Evolutionary conservation across 306 rosid genomes (phyloP), one percentile per base, ranked within the genome.

Genomic region (Parietaria judaica): DNA sequence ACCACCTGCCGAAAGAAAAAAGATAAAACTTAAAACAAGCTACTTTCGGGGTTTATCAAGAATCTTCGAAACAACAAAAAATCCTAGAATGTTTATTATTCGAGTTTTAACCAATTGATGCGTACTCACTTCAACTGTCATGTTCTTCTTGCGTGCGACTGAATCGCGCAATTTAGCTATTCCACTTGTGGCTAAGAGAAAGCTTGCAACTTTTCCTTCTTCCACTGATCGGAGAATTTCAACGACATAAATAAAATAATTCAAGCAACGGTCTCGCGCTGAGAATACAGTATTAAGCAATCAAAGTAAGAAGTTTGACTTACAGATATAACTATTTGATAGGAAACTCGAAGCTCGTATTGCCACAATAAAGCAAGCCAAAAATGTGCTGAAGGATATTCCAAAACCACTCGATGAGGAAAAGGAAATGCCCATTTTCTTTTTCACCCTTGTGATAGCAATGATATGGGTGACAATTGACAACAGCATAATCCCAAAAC

Each of bases 191-290:
- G 95, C 87, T 86, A 92, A 92, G 44, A 86, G 96, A 86, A 92
- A 92, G 83, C 71, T 81, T 54, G 96, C 91, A 38, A 82, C 90
- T 69, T 92, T 92, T 64, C 98, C 98, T 82, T 92, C 98, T 80
- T 92, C 98, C 90, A 92, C 98, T 92, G 79, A 78, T 65, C 70
- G 55, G 76, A 53, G 75, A 74, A 41, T 68, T 46, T 17, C 14
- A 52, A 50, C 44, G 5, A 39, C 44, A 39, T 3, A 39, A 39
- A 39, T 3, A 39, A 3, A 39, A 3, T 7, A 39, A 39, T 7
- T 39, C 44, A 39, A 39, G 44, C 44, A 39, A 39, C 44, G 44
- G 44, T 39, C 7, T 3, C 7, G 7, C 44, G 44, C 44, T 3
- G 44, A 39, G 44, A 39, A 39, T 72, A 54, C 56, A 69, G 67